Percentiles rank a stretch among this genome's conserved stretches.
Evolutionary conservation across 202 grass and related monocot genomes (phyloP).

Genomic region (Zizania palustris): DNA sequence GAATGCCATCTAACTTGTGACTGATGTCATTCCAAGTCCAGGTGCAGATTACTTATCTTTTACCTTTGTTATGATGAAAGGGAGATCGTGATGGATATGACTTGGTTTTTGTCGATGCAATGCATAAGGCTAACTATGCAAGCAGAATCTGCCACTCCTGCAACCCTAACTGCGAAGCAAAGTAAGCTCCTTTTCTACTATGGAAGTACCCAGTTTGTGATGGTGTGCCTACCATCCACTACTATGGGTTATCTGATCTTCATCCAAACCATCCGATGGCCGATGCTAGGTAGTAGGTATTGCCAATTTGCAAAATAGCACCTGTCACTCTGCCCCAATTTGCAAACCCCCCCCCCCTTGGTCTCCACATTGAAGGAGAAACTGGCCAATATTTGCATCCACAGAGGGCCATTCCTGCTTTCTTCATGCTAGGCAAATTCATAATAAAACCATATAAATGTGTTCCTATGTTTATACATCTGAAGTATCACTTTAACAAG

Average conservation of each 20-base stretch:
- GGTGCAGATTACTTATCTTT: slow-evolving; percentile 44
- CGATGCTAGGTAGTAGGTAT: too few species aligned
- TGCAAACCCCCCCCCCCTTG: too few species aligned
- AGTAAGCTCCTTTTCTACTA: slow-evolving; percentile 60
- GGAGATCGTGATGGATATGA: slow-evolving; percentile 96
- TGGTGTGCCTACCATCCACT: neutral
- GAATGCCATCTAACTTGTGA: slow-evolving; percentile 21
- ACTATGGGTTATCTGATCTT: too few species aligned
- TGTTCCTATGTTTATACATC: slow-evolving; percentile 4
- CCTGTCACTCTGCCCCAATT: too few species aligned
- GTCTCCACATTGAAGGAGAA: neutral
- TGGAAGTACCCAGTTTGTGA: neutral
- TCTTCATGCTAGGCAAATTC: slow-evolving; percentile 26
- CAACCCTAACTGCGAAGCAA: slow-evolving; percentile 97
- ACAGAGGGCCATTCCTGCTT: neutral
- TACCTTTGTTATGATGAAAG: slow-evolving; percentile 53
- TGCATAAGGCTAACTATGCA: slow-evolving; percentile 99
- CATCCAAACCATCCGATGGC: too few species aligned
- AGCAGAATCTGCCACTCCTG: slow-evolving; percentile 99
- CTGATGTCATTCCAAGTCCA: slow-evolving; percentile 15
- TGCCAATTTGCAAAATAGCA: too few species aligned
- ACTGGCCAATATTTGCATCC: neutral
- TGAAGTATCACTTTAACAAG: neutral
- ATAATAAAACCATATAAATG: slow-evolving; percentile 4
- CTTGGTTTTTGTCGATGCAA: slow-evolving; percentile 97